A percentile compares a stretch with the other conserved stretches of the same genome.
Evolutionary conservation across 768 basidiomycete species (phyloP).

Genomic region (Auriscalpium vulgare): DNA sequence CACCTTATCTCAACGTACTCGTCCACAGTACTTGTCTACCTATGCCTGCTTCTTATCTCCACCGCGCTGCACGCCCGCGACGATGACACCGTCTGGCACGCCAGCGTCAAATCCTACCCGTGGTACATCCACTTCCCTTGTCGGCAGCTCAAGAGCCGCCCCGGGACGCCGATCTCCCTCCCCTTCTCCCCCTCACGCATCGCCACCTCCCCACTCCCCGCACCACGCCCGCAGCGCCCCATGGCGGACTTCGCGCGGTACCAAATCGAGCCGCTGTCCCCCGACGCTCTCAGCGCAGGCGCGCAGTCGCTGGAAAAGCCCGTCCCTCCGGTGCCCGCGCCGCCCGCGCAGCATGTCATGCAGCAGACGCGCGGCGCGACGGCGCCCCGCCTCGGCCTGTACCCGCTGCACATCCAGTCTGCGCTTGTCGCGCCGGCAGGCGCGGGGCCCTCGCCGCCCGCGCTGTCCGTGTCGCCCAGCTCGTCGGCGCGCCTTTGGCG

Average conservation of each 20-base stretch:
- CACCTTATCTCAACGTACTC: background rate
- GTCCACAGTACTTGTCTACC: conserved; percentile 7
- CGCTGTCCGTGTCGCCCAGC: background rate
- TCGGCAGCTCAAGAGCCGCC: conserved; percentile 1
- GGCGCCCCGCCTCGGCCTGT: background rate
- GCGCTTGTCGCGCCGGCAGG: background rate
- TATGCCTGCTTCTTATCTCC: conserved; percentile 4
- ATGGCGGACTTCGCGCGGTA: conserved; percentile 1
- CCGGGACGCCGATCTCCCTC: background rate
- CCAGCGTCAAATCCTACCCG: conserved; percentile 8
- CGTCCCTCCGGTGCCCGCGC: background rate
- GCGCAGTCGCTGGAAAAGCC: background rate
- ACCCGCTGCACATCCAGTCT: conserved; percentile 8
- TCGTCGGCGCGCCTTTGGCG: background rate
- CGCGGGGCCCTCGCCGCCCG: background rate
- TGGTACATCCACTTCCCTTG: conserved; percentile 5
- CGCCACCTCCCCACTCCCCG: background rate
- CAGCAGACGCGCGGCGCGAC: background rate
- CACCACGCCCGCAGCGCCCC: conserved; percentile 12
- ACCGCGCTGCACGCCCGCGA: conserved; percentile 5
- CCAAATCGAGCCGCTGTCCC: background rate
- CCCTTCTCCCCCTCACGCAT: background rate
- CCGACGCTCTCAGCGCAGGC: background rate
- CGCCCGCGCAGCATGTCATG: background rate
- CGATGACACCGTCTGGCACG: conserved; percentile 7